These are phyloP conservation scores for Penicillium cinerascens DNA, from an alignment of 495 filamentous ascomycete species.

Conservation along the genomic window DNA sequence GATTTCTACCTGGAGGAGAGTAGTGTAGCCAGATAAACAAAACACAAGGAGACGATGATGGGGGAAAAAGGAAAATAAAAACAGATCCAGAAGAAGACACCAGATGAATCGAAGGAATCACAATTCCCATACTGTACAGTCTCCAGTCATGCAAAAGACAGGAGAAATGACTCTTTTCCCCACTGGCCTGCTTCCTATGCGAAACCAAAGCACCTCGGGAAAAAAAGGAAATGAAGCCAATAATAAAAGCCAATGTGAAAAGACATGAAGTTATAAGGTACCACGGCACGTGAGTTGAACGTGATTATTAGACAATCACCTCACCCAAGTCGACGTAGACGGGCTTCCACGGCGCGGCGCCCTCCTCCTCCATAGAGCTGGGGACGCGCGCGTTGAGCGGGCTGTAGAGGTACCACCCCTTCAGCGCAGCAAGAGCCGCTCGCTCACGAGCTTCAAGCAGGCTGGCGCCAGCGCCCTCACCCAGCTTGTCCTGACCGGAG, in stretches of 20 bases:
- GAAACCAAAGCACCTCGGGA: conserved; percentile 26
- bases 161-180: conserved; percentile 22
- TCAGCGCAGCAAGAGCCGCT: conserved; percentile 79
- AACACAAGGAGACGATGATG: conserved; percentile 11
- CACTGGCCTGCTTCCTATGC: conserved; percentile 26
- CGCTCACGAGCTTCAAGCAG: conserved; percentile 71
- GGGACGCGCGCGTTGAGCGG: conserved; percentile 70
- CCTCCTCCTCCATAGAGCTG: conserved; percentile 70
- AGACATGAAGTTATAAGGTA: conserved; percentile 28
- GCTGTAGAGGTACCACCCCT: conserved; percentile 93
- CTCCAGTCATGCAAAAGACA: conserved; percentile 35
- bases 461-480: conserved; percentile 74
- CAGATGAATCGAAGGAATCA: conserved; percentile 35
- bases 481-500: conserved; percentile 81
- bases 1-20: conserved; percentile 15
- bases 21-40: conserved; percentile 14
- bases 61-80: conserved; percentile 19
- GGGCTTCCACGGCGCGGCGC: conserved; percentile 70
- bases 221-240: conserved; percentile 21
- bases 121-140: conserved; percentile 46
- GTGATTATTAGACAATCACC: conserved; percentile 62
- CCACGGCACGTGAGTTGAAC: conserved; percentile 8
- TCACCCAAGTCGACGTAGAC: conserved; percentile 86
- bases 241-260: too few species aligned
- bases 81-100: conserved; percentile 26